A percentile compares a stretch with the other conserved stretches of the same genome.
phyloP scores from a whole-genome alignment of 2,329 filamentous ascomycete species.

The Cercospora janseana region DNA sequence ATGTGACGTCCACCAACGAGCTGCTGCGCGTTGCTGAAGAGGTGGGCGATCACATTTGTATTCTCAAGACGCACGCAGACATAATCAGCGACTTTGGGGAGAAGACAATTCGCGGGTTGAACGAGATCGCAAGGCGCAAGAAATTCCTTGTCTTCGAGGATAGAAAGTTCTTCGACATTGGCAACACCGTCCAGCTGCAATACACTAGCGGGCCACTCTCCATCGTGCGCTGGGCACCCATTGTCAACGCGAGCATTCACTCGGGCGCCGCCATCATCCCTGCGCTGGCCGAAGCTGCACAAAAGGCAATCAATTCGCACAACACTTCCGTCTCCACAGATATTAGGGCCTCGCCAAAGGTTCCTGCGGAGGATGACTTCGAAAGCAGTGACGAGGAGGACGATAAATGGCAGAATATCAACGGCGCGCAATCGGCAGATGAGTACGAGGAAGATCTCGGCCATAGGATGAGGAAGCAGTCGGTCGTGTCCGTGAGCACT shows the following conservation, averaged over 20 bases:
- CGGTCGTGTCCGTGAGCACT: conserved; percentile 73
- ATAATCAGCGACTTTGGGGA: conserved; percentile 61
- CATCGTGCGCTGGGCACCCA: conserved; percentile 54
- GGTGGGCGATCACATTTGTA: conserved; percentile 59
- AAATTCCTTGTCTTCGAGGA: conserved; percentile 56
- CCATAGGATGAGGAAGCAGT: conserved; percentile 65
- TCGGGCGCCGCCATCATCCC: conserved; percentile 53
- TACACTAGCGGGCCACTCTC: conserved; percentile 52
- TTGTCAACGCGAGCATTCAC: conserved; percentile 54
- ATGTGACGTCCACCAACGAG: conserved; percentile 56
- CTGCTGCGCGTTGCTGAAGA: conserved; percentile 57
- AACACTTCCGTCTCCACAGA: conserved; percentile 54
- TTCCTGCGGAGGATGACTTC: conserved; percentile 47
- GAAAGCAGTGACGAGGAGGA: conserved; percentile 39
- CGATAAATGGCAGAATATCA: conserved; percentile 24
- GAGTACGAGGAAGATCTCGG: conserved; percentile 41
- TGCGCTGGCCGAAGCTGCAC: conserved; percentile 51
- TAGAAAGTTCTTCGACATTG: conserved; percentile 57
- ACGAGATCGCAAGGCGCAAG: conserved; percentile 50
- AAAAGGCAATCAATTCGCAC: conserved; percentile 48
- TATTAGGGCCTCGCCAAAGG: conserved; percentile 45
- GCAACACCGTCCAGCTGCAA: conserved; percentile 56
- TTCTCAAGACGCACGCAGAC: conserved; percentile 62
- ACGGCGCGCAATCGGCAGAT: conserved; percentile 33
- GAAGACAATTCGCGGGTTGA: conserved; percentile 51